These are phyloP conservation scores for Hyaloscypha bicolor DNA, from an alignment of 495 filamentous ascomycete genomes.

Conservation along the genomic window DNA sequence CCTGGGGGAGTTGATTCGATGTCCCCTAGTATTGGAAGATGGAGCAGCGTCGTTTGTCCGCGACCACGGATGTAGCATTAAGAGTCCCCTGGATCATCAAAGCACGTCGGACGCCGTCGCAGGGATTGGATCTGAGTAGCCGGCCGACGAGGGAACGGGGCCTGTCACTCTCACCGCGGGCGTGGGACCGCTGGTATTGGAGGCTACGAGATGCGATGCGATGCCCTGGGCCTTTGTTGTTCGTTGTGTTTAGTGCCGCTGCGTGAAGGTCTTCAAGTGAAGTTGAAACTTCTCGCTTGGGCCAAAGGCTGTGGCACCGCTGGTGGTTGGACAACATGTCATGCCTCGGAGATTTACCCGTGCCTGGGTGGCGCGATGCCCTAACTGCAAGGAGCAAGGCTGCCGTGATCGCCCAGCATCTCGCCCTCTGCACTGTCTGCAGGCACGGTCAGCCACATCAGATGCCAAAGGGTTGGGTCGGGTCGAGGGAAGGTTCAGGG, in stretches of 20 bases:
- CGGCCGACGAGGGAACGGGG: neutral
- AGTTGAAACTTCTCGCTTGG: slow-evolving; percentile 19
- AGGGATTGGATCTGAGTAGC: slow-evolving; percentile 10
- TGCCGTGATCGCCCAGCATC: neutral
- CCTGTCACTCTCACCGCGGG: neutral
- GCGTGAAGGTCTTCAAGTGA: slow-evolving; percentile 1
- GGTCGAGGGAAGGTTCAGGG: neutral
- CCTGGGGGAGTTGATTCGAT: neutral
- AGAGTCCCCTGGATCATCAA: slow-evolving; percentile 21
- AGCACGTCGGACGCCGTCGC: neutral
- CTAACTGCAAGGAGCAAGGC: neutral
- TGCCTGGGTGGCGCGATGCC: neutral
- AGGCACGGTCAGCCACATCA: neutral
- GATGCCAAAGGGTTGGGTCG: neutral
- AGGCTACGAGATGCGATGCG: neutral
- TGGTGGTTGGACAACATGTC: slow-evolving; percentile 17
- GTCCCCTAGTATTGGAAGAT: neutral
- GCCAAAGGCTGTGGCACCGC: neutral
- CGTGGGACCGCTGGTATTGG: neutral
- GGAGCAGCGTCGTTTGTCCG: neutral
- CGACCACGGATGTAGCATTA: slow-evolving; percentile 12
- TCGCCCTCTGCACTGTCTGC: neutral
- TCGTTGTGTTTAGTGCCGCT: neutral
- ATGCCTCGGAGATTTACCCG: slow-evolving; percentile 20
- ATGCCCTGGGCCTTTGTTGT: neutral